Conservation (phyloP, 2,329 filamentous ascomycete genomes). For the Dryadomyces quercivorus region DNA sequence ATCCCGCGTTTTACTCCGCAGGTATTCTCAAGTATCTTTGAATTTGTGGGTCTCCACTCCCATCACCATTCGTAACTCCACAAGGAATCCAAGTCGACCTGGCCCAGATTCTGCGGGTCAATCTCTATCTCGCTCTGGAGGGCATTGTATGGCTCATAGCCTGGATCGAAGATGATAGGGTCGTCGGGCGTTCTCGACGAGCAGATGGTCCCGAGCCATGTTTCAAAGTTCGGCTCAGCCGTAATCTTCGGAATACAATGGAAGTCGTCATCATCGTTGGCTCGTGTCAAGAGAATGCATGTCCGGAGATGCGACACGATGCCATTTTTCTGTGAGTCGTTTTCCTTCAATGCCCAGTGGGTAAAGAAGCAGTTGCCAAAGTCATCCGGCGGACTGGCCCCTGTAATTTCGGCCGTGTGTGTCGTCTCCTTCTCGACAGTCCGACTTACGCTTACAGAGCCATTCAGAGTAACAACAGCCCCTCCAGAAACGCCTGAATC, state of each 20-base stretch:
- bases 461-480: background rate
- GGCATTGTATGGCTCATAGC: slow-evolving; percentile 1
- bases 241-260: background rate
- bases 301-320: slow-evolving; percentile 1
- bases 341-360: slow-evolving; percentile 1
- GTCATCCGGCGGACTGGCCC: background rate
- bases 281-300: background rate
- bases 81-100: background rate
- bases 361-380: background rate
- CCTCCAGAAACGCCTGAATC: background rate
- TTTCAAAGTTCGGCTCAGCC: background rate
- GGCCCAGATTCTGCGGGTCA: background rate
- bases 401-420: background rate
- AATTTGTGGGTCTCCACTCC: no score
- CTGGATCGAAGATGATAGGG: background rate
- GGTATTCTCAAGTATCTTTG: no score
- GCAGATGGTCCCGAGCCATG: background rate
- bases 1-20: no score
- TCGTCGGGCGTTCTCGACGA: background rate
- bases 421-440: slow-evolving; percentile 1
- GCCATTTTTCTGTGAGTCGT: slow-evolving; percentile 1
- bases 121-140: background rate
- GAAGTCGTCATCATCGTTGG: slow-evolving; percentile 1
- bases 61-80: background rate
- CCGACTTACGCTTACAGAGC: background rate